Percentiles rank a stretch among this genome's conserved stretches.
phyloP scores from a whole-genome alignment of 257 asterid species.

The Solanum arcanum region DNA sequence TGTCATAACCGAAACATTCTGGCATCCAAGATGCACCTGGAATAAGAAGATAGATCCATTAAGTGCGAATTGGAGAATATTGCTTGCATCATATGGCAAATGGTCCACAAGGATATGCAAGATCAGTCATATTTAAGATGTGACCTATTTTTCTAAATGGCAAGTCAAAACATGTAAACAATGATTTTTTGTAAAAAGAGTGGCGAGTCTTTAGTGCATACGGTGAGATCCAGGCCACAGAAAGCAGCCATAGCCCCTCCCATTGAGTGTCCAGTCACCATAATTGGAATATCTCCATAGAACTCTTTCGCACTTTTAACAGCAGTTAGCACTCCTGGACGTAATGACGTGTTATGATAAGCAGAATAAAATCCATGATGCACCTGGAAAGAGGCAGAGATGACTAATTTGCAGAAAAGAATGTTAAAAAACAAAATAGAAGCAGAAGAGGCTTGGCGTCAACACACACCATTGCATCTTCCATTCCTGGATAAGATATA shows the following conservation, averaged over 20 bases:
- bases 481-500: slow-evolving; percentile 77
- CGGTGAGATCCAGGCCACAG: slow-evolving; percentile 86
- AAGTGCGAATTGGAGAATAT: not conserved
- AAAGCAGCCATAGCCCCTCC: slow-evolving; percentile 98
- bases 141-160: not conserved
- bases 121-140: not conserved
- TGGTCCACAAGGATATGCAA: not conserved
- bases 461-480: slow-evolving; percentile 69
- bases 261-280: slow-evolving; percentile 97
- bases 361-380: slow-evolving; percentile 95
- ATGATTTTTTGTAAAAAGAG: not conserved
- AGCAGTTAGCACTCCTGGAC: slow-evolving; percentile 65
- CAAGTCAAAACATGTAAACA: not conserved
- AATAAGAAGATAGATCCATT: slow-evolving; percentile 1
- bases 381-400: slow-evolving; percentile 41
- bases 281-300: slow-evolving; percentile 51
- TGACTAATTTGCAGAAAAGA: not conserved
- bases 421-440: not conserved
- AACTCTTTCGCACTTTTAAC: slow-evolving; percentile 42
- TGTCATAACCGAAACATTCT: slow-evolving; percentile 72
- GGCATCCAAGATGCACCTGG: slow-evolving; percentile 55
- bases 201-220: slow-evolving; percentile 10
- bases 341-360: slow-evolving; percentile 74
- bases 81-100: not conserved
- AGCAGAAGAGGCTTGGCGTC: not conserved